phyloP scores from a whole-genome alignment of 2,329 filamentous ascomycete species.

The Fusarium palustre region DNA sequence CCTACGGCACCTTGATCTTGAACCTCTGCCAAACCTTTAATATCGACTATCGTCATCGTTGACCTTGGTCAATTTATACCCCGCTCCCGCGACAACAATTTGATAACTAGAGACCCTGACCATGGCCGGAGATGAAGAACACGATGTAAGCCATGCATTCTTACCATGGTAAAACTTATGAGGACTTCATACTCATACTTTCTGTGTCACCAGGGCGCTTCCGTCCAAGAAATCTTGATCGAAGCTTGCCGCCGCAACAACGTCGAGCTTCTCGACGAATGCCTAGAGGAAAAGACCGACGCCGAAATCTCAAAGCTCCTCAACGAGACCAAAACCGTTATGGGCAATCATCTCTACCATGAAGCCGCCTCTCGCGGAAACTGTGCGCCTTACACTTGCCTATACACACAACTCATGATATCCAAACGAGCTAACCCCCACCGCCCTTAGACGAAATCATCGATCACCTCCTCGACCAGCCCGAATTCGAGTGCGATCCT shows the following conservation, averaged over 20 bases:
- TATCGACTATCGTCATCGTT: conserved; percentile 7
- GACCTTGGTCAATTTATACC: conserved; percentile 26
- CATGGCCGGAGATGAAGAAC: conserved; percentile 51
- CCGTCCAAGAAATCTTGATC: conserved; percentile 84
- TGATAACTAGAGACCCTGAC: conserved; percentile 16
- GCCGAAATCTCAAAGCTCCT: conserved; percentile 79
- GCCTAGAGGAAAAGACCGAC: conserved; percentile 72
- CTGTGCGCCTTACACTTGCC: conserved; percentile 69
- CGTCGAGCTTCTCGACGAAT: conserved; percentile 81
- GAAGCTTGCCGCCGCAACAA: conserved; percentile 96
- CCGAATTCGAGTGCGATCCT: conserved; percentile 87
- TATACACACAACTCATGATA: conserved; percentile 9
- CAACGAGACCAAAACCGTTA: conserved; percentile 85
- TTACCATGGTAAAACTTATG: neutral
- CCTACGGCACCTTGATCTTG: neutral
- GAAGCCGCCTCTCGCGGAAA: conserved; percentile 87
- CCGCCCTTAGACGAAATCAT: conserved; percentile 76
- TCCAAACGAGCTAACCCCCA: conserved; percentile 26
- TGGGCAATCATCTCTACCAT: conserved; percentile 91
- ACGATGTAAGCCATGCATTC: conserved; percentile 48
- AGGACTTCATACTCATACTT: neutral
- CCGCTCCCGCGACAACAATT: conserved; percentile 26
- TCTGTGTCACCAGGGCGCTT: conserved; percentile 74
- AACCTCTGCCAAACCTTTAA: neutral
- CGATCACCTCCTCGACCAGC: conserved; percentile 84